A percentile compares a stretch with the other conserved stretches of the same genome.
Conservation (phyloP, 2,329 filamentous ascomycete species). For the Fusarium circinatum region DNA sequence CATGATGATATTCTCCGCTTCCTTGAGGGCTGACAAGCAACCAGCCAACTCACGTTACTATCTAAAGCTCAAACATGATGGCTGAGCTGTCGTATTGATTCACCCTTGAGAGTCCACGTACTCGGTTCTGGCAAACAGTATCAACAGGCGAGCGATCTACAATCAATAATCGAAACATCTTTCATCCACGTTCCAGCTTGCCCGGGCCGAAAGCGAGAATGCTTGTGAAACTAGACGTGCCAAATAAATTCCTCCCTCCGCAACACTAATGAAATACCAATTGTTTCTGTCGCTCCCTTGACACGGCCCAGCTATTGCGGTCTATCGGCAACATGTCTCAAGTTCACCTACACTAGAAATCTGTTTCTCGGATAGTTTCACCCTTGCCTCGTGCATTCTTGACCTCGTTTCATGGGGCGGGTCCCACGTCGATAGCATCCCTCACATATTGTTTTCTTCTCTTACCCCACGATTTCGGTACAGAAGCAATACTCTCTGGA, state of each 20-base stretch:
- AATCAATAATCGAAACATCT: conserved; percentile 4
- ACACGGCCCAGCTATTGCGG: neutral
- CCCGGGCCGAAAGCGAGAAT: conserved; percentile 1
- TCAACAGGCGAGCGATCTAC: conserved; percentile 1
- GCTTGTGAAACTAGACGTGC: neutral
- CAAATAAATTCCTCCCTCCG: conserved; percentile 14
- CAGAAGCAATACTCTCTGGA: neutral
- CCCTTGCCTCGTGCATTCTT: conserved; percentile 33
- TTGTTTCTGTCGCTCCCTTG: conserved; percentile 12
- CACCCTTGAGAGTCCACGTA: conserved; percentile 12
- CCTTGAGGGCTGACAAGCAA: conserved; percentile 7
- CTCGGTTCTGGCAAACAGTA: conserved; percentile 1
- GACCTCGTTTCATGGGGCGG: conserved; percentile 21
- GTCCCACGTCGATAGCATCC: conserved; percentile 31
- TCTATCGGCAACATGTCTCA: conserved; percentile 9
- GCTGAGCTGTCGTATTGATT: neutral
- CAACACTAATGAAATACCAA: conserved; percentile 18
- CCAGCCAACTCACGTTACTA: neutral
- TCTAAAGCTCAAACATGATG: neutral
- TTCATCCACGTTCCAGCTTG: conserved; percentile 23
- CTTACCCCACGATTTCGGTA: conserved; percentile 19
- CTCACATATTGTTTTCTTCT: conserved; percentile 26
- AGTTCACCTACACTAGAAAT: neutral
- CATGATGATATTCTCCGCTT: neutral
- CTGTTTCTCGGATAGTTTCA: conserved; percentile 26